phyloP scores from a whole-genome alignment of 345 rosid species.

The Eucalyptus regnans region DNA sequence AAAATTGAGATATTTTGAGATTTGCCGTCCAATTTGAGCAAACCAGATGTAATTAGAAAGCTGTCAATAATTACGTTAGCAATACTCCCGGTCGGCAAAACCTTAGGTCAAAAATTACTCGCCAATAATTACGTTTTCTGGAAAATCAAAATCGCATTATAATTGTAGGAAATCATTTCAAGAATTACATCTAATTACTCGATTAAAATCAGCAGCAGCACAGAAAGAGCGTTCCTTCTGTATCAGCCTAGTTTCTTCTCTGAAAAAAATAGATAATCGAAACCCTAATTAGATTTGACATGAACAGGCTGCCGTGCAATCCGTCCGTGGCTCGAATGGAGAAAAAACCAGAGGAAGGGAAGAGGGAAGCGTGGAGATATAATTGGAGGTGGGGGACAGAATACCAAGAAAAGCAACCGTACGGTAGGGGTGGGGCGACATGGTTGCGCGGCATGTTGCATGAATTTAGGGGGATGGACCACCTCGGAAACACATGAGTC shows the following conservation, averaged over 20 bases:
- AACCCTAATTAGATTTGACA: background rate
- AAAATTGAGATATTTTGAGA: background rate
- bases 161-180: background rate
- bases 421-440: background rate
- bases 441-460: background rate
- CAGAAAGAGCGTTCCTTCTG: background rate
- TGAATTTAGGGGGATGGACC: background rate
- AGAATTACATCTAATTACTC: background rate
- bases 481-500: background rate
- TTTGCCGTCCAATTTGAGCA: fast-evolving
- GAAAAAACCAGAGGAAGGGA: background rate
- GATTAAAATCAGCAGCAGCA: background rate
- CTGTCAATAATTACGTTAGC: background rate
- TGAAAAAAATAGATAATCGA: background rate
- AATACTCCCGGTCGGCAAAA: background rate
- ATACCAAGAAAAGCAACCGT: background rate
- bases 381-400: background rate
- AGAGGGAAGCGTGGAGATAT: background rate
- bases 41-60: background rate
- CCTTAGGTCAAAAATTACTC: background rate
- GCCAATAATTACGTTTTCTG: background rate
- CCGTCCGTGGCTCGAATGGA: background rate
- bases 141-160: background rate
- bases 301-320: background rate
- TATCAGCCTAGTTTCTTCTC: background rate